Evolutionary conservation across 192 early-diverging fungal species (phyloP).

Genomic region (Podila epicladia): DNA sequence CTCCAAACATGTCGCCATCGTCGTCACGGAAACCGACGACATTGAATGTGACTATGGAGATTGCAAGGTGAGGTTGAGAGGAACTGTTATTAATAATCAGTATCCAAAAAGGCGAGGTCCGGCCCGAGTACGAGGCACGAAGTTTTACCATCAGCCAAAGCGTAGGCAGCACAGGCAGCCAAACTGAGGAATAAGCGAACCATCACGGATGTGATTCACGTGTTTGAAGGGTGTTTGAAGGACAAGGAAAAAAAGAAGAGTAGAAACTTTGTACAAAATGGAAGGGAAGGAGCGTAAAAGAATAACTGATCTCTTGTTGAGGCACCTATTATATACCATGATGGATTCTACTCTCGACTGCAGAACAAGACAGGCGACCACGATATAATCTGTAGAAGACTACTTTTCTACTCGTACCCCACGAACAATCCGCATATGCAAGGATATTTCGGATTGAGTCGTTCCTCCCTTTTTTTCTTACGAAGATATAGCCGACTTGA

Average conservation of each 20-base stretch:
- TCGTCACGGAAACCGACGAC: conserved; percentile 29
- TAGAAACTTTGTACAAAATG: no score
- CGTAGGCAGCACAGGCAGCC: conserved; percentile 37
- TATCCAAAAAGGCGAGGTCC: not conserved
- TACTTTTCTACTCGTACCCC: no score
- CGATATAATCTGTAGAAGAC: no score
- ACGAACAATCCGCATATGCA: no score
- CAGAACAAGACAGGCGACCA: no score
- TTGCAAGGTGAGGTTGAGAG: not conserved
- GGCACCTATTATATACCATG: not conserved
- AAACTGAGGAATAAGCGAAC: conserved; percentile 43
- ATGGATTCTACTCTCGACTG: not conserved
- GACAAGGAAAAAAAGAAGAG: not conserved
- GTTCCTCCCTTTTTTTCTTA: not conserved
- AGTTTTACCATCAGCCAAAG: conserved; percentile 45
- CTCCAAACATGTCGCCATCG: conserved; percentile 18
- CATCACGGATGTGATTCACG: conserved; percentile 7
- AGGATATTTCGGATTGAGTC: not conserved
- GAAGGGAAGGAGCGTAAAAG: conserved; percentile 8
- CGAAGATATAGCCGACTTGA: not conserved
- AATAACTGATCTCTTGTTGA: not conserved
- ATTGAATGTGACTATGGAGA: conserved; percentile 34
- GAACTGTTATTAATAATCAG: no score
- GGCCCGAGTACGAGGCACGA: not conserved
- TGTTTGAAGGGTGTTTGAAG: not conserved